A percentile compares a stretch with the other conserved stretches of the same genome.
phyloP scores from a whole-genome alignment of 768 basidiomycete genomes.

The Jaapia argillacea region DNA sequence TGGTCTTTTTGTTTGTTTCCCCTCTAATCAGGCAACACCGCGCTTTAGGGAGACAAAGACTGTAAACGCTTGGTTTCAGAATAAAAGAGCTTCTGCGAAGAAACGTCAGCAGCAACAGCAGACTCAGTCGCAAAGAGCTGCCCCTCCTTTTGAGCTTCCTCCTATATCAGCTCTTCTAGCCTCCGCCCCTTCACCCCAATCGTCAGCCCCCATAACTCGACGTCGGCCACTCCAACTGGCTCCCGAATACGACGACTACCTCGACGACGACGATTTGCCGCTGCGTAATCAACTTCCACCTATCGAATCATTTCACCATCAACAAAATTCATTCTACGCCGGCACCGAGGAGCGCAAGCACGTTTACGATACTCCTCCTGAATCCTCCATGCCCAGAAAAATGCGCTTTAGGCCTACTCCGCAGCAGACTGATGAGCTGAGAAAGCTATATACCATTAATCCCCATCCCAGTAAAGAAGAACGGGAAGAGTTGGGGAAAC shows the following conservation, averaged over 20 bases:
- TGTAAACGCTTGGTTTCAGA: conserved; percentile 83
- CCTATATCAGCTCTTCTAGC: conserved; percentile 32
- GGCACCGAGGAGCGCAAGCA: conserved; percentile 40
- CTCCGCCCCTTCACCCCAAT: conserved; percentile 24
- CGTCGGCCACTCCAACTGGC: conserved; percentile 13
- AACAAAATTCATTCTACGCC: conserved; percentile 30
- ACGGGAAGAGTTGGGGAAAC: conserved; percentile 51
- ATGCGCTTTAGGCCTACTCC: conserved; percentile 54
- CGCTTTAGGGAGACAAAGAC: conserved; percentile 68
- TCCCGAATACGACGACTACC: conserved; percentile 32
- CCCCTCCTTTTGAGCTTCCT: conserved; percentile 22
- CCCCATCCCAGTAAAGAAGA: conserved; percentile 63
- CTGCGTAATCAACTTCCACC: conserved; percentile 23
- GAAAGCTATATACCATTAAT: conserved; percentile 51
- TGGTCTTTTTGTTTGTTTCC: conserved; percentile 4
- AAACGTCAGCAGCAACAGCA: conserved; percentile 26
- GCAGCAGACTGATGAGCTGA: conserved; percentile 61
- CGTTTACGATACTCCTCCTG: conserved; percentile 31
- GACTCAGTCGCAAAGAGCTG: conserved; percentile 15
- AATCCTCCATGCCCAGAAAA: conserved; percentile 39
- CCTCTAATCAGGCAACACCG: conserved; percentile 8
- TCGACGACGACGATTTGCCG: conserved; percentile 34
- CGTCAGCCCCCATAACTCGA: conserved; percentile 11
- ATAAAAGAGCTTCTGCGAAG: conserved; percentile 76
- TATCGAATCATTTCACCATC: conserved; percentile 24